These are phyloP conservation scores for Jatropha multifida DNA, from an alignment of 441 rosid genomes.

Conservation along the genomic window DNA sequence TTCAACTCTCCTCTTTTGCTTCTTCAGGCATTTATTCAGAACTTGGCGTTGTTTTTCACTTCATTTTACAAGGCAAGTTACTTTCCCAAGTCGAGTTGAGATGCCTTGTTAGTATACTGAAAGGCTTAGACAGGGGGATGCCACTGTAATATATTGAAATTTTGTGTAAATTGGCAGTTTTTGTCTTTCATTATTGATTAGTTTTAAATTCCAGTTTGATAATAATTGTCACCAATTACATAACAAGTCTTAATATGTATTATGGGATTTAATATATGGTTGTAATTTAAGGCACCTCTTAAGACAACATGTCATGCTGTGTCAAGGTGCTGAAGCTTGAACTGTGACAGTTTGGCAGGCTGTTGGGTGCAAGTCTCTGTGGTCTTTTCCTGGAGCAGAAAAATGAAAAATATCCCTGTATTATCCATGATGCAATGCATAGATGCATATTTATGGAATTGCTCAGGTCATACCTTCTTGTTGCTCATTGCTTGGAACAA, in stretches of 20 bases:
- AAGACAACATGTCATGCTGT: not conserved
- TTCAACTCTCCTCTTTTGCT: constrained; percentile 22
- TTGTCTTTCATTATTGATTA: not conserved
- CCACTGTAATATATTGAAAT: not conserved
- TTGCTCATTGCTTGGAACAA: not conserved
- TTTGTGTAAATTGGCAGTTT: not conserved
- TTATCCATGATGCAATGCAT: not conserved
- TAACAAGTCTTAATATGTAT: no score
- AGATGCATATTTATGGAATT: not conserved
- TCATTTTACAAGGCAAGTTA: constrained; percentile 84
- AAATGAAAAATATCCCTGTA: not conserved
- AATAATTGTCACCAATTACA: not conserved
- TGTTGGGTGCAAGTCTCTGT: not conserved
- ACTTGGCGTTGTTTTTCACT: constrained; percentile 91
- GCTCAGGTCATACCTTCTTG: not conserved
- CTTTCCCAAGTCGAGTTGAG: constrained; percentile 1
- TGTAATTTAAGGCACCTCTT: not conserved
- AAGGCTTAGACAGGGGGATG: not conserved
- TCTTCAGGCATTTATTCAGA: constrained; percentile 97
- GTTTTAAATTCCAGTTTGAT: not conserved
- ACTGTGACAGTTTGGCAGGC: not conserved
- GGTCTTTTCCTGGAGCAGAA: not conserved
- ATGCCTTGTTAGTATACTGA: not conserved
- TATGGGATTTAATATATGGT: not conserved
- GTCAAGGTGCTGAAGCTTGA: not conserved